These are phyloP conservation scores for Fusarium agapanthi DNA, from an alignment of 2,329 filamentous ascomycete species.

Conservation along the genomic window DNA sequence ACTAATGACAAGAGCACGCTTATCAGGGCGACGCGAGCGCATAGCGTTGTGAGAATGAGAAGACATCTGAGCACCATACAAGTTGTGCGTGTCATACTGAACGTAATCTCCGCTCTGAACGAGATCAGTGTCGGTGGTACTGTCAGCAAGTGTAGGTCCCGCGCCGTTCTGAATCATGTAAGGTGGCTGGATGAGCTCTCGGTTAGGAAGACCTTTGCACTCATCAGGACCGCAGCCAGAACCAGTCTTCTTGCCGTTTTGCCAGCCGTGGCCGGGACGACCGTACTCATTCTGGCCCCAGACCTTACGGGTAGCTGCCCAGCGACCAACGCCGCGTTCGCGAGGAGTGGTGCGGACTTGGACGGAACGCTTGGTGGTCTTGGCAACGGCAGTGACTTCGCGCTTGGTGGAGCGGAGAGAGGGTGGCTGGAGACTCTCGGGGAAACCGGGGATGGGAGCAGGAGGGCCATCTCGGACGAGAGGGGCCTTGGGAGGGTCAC, in stretches of 20 bases:
- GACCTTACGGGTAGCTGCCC: constrained; percentile 11
- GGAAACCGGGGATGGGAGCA: constrained; percentile 38
- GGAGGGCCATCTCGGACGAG: constrained; percentile 59
- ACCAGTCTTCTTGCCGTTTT: constrained; percentile 31
- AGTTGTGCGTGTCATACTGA: constrained; percentile 72
- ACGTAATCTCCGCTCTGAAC: constrained; percentile 31
- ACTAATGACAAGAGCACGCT: constrained; percentile 77
- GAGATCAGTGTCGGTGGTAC: constrained; percentile 38
- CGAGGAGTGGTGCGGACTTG: neutral
- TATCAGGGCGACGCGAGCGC: constrained; percentile 67
- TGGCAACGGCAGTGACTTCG: neutral
- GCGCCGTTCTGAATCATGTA: constrained; percentile 43
- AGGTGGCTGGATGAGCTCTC: constrained; percentile 34
- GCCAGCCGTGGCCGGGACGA: constrained; percentile 17
- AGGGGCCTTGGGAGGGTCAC: constrained; percentile 67
- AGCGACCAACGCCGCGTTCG: constrained; percentile 15
- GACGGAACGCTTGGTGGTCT: neutral
- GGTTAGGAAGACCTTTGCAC: constrained; percentile 38
- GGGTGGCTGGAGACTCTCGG: constrained; percentile 34
- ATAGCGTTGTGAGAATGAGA: constrained; percentile 70
- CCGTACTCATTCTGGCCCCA: constrained; percentile 28
- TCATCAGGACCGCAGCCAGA: constrained; percentile 35
- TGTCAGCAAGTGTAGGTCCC: constrained; percentile 35
- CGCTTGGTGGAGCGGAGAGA: constrained; percentile 9
- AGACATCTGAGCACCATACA: constrained; percentile 83